phyloP scores from a whole-genome alignment of 352 stramenopile species.

The Globisporangium cederbergense region DNA sequence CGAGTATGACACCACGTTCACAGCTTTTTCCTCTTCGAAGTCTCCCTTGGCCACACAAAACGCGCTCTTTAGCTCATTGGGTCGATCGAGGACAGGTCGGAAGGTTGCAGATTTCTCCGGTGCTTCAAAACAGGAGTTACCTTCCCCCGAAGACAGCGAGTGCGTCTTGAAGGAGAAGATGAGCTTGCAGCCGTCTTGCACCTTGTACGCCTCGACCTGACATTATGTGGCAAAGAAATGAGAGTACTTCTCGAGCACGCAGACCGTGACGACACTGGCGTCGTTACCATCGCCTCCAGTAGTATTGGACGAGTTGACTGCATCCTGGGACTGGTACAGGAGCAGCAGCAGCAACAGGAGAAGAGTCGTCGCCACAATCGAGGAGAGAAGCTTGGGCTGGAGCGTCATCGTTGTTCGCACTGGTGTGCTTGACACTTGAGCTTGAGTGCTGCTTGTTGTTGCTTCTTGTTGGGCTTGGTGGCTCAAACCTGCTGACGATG shows the following conservation, averaged over 20 bases:
- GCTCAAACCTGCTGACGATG: too few species aligned
- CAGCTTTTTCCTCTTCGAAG: background rate
- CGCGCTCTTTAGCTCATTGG: background rate
- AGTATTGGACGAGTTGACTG: too few species aligned
- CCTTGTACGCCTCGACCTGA: background rate
- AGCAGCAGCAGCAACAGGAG: too few species aligned
- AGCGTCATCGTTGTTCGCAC: too few species aligned
- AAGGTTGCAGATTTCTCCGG: background rate
- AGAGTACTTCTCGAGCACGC: background rate
- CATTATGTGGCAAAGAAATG: background rate
- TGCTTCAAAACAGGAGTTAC: background rate
- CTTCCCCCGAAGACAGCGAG: background rate
- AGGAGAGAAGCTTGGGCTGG: too few species aligned
- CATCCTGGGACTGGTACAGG: too few species aligned
- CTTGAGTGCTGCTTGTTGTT: too few species aligned
- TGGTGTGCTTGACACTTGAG: too few species aligned
- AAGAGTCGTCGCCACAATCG: too few species aligned
- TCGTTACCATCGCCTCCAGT: too few species aligned
- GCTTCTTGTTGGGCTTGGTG: too few species aligned
- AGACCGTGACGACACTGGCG: too few species aligned
- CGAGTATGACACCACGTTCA: background rate
- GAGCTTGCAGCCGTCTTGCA: background rate
- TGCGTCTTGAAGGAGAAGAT: background rate
- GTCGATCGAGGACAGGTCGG: background rate
- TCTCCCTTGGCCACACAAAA: background rate